Evolutionary conservation across 345 rosid species (phyloP).

Genomic region (Passiflora organensis): DNA sequence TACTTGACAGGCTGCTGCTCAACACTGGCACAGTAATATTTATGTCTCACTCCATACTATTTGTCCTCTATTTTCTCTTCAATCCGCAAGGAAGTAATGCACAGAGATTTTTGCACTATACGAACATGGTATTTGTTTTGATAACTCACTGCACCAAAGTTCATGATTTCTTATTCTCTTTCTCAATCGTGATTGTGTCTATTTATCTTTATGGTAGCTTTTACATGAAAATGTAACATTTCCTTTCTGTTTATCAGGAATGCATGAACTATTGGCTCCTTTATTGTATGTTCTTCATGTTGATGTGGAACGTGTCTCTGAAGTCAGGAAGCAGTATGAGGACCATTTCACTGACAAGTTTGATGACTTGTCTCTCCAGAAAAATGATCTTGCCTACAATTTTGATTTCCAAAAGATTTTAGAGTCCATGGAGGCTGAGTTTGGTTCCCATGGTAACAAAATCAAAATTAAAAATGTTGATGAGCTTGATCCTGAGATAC

Average conservation of each 20-base stretch:
- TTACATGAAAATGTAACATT: no score
- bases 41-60: no score
- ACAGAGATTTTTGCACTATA: no score
- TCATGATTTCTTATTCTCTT: no score
- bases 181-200: no score
- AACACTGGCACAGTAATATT: no score
- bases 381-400: constrained; percentile 63
- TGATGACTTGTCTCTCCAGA: constrained; percentile 73
- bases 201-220: no score
- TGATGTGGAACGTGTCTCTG: constrained; percentile 68
- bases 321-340: constrained; percentile 73
- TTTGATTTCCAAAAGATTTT: constrained; percentile 73
- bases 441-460: constrained; percentile 41
- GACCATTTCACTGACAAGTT: constrained; percentile 85
- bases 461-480: constrained; percentile 49
- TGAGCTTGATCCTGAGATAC: constrained; percentile 86
- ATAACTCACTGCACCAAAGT: no score
- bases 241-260: constrained; percentile 52
- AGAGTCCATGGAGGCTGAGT: constrained; percentile 55
- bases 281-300: constrained; percentile 86
- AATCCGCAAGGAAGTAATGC: no score
- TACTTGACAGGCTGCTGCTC: no score
- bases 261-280: constrained; percentile 99
- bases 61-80: no score
- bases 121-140: no score